These are phyloP conservation scores for Yamadazyma kanchanaburiensis DNA, from an alignment of 1,139 yeast genomes.

Conservation along the genomic window DNA sequence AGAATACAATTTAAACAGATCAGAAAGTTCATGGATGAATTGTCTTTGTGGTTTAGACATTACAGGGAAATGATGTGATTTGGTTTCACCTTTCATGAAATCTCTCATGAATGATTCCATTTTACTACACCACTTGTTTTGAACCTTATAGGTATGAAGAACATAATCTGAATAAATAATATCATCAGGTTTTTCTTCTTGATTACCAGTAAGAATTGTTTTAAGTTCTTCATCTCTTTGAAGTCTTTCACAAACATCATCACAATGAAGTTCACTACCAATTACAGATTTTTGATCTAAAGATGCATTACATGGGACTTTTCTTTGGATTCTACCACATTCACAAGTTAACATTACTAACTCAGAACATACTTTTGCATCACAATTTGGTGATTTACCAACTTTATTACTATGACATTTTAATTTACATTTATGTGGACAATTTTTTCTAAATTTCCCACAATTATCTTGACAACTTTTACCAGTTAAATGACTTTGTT, in stretches of 20 bases:
- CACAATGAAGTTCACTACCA: constrained; percentile 50
- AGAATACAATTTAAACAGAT: constrained; percentile 53
- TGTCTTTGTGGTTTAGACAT: constrained; percentile 69
- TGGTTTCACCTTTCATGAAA: constrained; percentile 38
- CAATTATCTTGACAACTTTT: constrained; percentile 55
- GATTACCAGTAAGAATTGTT: constrained; percentile 50
- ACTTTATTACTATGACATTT: constrained; percentile 61
- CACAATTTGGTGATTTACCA: constrained; percentile 36
- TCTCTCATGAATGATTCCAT: constrained; percentile 53
- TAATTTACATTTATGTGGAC: constrained; percentile 63
- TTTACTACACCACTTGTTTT: constrained; percentile 60
- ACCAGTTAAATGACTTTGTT: constrained; percentile 29
- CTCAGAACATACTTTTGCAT: constrained; percentile 43
- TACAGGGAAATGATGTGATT: constrained; percentile 60
- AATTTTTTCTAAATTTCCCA: constrained; percentile 43
- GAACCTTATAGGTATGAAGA: constrained; percentile 44
- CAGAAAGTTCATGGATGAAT: constrained; percentile 69
- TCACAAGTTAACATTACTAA: constrained; percentile 50
- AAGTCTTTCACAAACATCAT: constrained; percentile 62
- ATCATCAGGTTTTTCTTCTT: constrained; percentile 7
- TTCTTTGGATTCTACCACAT: constrained; percentile 56
- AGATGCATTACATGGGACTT: constrained; percentile 55
- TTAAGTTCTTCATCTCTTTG: constrained; percentile 62
- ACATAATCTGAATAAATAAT: constrained; percentile 43
- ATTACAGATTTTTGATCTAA: constrained; percentile 22